Conservation (phyloP, 1,284 basidiomycete species). For the Sporisorium sorghi region DNA sequence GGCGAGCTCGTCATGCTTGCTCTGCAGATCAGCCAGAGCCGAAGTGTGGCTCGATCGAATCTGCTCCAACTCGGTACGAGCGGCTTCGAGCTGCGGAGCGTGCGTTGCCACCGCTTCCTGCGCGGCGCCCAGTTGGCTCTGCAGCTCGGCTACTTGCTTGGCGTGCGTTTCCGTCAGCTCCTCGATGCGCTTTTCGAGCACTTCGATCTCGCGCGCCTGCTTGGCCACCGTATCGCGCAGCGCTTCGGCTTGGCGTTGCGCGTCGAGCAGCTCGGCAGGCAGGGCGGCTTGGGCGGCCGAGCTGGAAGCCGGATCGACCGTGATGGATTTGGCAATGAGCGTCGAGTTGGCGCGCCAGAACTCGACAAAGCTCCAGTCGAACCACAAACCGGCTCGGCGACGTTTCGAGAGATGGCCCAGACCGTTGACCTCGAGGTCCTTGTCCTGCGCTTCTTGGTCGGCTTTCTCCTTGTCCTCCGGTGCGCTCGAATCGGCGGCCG, state of each 20-base stretch:
- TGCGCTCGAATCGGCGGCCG: constrained; percentile 9
- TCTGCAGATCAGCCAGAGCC: constrained; percentile 20
- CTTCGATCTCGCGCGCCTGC: constrained; percentile 49
- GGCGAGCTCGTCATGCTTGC: constrained; percentile 20
- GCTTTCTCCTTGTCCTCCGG: constrained; percentile 36
- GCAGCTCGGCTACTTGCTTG: constrained; percentile 6
- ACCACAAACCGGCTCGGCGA: constrained; percentile 85
- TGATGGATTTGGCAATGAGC: constrained; percentile 58
- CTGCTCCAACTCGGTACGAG: constrained; percentile 26
- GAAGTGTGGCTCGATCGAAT: constrained; percentile 27
- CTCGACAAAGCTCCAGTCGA: constrained; percentile 98
- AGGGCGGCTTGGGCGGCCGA: constrained; percentile 39
- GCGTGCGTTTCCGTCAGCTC: constrained; percentile 36
- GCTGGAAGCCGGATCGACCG: constrained; percentile 56
- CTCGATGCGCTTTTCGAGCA: constrained; percentile 39
- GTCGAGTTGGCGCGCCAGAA: constrained; percentile 97
- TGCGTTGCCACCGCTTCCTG: constrained; percentile 12
- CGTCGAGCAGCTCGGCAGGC: constrained; percentile 63
- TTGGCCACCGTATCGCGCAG: constrained; percentile 52
- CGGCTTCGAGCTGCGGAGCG: constrained; percentile 24
- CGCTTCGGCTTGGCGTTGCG: constrained; percentile 58
- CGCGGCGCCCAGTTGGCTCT: constrained; percentile 14
- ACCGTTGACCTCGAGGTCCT: constrained; percentile 47
- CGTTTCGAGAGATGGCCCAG: constrained; percentile 67
- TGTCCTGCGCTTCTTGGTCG: constrained; percentile 46